These are phyloP conservation scores for Xerocomellus amylosporus DNA, from an alignment of 768 basidiomycete species.

Conservation along the genomic window DNA sequence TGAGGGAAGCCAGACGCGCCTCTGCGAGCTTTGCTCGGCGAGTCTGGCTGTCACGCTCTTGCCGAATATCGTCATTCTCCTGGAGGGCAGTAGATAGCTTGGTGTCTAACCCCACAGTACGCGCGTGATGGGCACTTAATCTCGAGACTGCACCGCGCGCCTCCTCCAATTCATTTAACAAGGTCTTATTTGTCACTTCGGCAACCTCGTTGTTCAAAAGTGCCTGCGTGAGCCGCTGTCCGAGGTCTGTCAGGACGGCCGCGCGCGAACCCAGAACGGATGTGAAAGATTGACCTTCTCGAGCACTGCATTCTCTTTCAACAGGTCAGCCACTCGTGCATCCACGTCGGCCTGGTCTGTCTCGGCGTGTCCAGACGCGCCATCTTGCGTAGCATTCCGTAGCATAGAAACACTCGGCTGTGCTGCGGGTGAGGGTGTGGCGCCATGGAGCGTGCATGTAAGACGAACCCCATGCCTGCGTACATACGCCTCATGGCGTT, in stretches of 20 bases:
- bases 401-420: conserved; percentile 17
- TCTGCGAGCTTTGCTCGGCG: conserved; percentile 70
- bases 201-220: conserved; percentile 78
- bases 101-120: conserved; percentile 67
- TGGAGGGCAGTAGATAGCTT: conserved; percentile 61
- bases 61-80: conserved; percentile 80
- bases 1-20: conserved; percentile 56
- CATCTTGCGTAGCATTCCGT: conserved; percentile 15
- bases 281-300: conserved; percentile 38
- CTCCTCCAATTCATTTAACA: conserved; percentile 73
- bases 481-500: conserved; percentile 84
- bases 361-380: conserved; percentile 4
- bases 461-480: conserved; percentile 61
- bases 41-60: conserved; percentile 72
- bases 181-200: conserved; percentile 72
- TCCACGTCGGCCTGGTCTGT: conserved; percentile 28
- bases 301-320: conserved; percentile 58
- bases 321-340: conserved; percentile 33
- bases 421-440: conserved; percentile 13
- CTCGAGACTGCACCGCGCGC: conserved; percentile 63
- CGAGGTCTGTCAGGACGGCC: conserved; percentile 6
- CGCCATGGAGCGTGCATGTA: conserved; percentile 5
- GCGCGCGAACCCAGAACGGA: not conserved
- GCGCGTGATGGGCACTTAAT: conserved; percentile 66
- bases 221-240: conserved; percentile 73